Base-by-base conservation (phyloP, 2,329 filamentous ascomycete species). In the Magnaporthiopsis rhizophila region DNA sequence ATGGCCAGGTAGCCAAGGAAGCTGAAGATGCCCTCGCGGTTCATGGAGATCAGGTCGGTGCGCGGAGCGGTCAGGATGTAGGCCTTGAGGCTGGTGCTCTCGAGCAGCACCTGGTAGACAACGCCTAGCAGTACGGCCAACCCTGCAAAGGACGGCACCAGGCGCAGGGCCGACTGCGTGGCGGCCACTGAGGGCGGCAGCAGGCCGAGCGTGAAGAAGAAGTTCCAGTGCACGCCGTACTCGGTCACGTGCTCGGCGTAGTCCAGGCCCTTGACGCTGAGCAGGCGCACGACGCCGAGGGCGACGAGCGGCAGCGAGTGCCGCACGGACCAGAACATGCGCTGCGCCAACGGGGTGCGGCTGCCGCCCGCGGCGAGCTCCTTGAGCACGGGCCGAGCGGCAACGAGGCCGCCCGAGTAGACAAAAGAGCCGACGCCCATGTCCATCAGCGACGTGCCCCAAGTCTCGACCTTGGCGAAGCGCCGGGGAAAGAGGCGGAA, bases 181-280 rank as follows among this genome's bases (percentile, higher is more conserved):
- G 95, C 74, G 34, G 94, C 92, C 63, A 96, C 87, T 71, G 96
- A 96, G 0, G 93, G 93, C 0, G 94, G 92, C 30, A 99, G 79
- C 61, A 97, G 84, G 7, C 88, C 93, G 12, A 99, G 81, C 0
- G 95, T 99, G 77, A 98, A 98, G 82, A 99, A 99, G 76, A 99
- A 99, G 76, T 99, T 99, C 95, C 95, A 99, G 76, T 99, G 95
- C 12, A 99, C 91, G 58, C 95, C 95, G 73, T 99, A 99, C 74
- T 99, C 95, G 18, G 91, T 92, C 65, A 97, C 92, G 78, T 99
- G 95, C 75, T 99, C 95, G 3, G 93, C 93, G 73, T 99, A 99
- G 73, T 98, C 92, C 36, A 97, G 80, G 8, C 91, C 91, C 77
- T 99, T 99, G 72, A 98, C 93, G 70, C 88, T 96, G 69, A 92